Evolutionary conservation across 352 stramenopile species (phyloP).

Genomic region (Pythium insidiosum): DNA sequence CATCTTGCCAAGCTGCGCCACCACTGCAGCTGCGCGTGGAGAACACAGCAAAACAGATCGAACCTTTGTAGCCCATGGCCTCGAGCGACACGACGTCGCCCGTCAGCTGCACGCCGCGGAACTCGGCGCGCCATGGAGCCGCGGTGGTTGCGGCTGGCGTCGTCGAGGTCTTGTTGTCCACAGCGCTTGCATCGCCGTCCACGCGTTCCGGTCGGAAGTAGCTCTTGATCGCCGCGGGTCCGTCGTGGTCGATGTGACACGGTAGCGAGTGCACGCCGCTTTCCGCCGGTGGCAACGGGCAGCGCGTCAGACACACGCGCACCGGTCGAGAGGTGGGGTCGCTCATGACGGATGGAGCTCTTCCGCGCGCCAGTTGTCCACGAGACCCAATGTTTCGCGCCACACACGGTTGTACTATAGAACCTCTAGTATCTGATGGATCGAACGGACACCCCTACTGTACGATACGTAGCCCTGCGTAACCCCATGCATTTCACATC

Average conservation of each 20-base stretch:
- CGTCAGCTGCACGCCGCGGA: slow-evolving; percentile 60
- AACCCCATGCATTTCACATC: too few species aligned
- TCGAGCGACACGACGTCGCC: slow-evolving; percentile 33
- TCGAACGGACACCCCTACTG: too few species aligned
- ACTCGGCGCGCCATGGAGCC: slow-evolving; percentile 31
- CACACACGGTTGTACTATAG: slow-evolving; percentile 2
- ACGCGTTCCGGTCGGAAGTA: slow-evolving; percentile 53
- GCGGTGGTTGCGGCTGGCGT: slow-evolving; percentile 7
- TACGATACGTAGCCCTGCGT: too few species aligned
- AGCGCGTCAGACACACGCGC: slow-evolving; percentile 68
- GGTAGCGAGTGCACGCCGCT: slow-evolving; percentile 64
- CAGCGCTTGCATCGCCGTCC: slow-evolving; percentile 6
- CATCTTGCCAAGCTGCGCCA: too few species aligned
- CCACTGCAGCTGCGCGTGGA: too few species aligned
- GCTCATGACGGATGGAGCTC: slow-evolving; percentile 3
- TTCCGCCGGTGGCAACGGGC: slow-evolving; percentile 45
- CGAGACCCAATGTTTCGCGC: too few species aligned
- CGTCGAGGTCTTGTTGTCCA: too few species aligned
- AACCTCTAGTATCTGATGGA: too few species aligned
- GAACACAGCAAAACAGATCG: slow-evolving; percentile 6
- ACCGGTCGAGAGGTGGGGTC: slow-evolving; percentile 8
- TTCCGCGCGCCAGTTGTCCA: too few species aligned
- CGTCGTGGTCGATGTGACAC: slow-evolving; percentile 65
- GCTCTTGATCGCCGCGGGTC: slow-evolving; percentile 52
- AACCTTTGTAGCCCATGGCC: slow-evolving; percentile 32